Evolutionary conservation across 2,329 filamentous ascomycete genomes (phyloP), one percentile per base, ranked within the genome.

Genomic region (Plectosphaerella plurivora): DNA sequence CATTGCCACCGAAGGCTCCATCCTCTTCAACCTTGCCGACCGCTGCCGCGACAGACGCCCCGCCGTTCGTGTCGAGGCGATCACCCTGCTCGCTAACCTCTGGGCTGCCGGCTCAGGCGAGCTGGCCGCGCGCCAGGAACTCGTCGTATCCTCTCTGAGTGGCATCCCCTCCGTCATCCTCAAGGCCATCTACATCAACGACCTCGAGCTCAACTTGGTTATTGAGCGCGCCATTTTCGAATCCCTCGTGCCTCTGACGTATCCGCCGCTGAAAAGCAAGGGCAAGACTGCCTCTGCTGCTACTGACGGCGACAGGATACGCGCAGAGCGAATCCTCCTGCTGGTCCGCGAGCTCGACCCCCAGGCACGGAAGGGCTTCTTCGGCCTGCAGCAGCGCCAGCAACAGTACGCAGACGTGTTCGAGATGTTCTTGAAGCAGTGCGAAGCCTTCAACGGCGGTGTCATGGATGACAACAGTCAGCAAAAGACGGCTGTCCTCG

Each of bases 41-140:
- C 84, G 94, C 57, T 91, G 90, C 59, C 91, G 92, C 60, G 95
- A 99, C 71, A 87, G 87, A 56, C 93, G 88, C 65, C 82, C 86
- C 14, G 76, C 82, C 42, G 89, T 99, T 11, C 88, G 93, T 53
- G 84, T 89, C 39, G 90, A 93, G 61, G 92, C 91, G 22, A 96
- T 96, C 82, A 87, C 85, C 49, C 77, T 95, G 9, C 75, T 97
- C 1, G 89, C 84, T 11, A 89, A 86, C 56, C 85, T 97, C 25
- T 99, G 94, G 94, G 92, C 90, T n/a, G 92, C 95, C 16, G 93
- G 90, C 12, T 84, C 87, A 16, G 89, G 91, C 16, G 92, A 96
- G 61, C 88, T 99, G 60, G 85, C 89, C 22, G 83, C 87, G 50
- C 90, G 89, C 14, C 88, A 93, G 61, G 90, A 96, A 60, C 75